These are phyloP conservation scores for Sclerotinia spermophila DNA, from an alignment of 2,329 filamentous ascomycete species.

Conservation along the genomic window DNA sequence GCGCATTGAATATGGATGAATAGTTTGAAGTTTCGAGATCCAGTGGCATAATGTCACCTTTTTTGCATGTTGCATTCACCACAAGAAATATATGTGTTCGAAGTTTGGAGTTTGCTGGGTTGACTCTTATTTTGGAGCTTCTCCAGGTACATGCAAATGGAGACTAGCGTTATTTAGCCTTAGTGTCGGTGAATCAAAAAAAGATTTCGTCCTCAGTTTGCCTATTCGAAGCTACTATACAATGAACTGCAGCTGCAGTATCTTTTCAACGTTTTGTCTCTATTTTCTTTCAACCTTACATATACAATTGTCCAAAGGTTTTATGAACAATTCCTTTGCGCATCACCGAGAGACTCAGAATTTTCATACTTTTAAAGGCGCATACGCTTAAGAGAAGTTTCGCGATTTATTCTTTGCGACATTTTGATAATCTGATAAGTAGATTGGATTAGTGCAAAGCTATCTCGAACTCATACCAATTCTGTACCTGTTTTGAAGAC, in stretches of 20 bases:
- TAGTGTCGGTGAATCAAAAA: slow-evolving; percentile 5
- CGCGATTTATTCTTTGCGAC: not conserved
- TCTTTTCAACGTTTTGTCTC: not conserved
- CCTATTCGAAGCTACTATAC: not conserved
- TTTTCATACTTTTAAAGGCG: not conserved
- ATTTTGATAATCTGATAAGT: not conserved
- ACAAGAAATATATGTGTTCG: not conserved
- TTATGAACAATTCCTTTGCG: not conserved
- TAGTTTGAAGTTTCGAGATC: not conserved
- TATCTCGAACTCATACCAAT: not conserved
- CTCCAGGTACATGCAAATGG: not conserved
- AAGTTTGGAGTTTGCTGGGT: not conserved
- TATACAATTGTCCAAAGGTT: not conserved
- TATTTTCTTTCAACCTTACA: slow-evolving; percentile 8
- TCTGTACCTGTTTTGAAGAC: not conserved
- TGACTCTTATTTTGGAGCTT: slow-evolving; percentile 5
- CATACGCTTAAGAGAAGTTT: not conserved
- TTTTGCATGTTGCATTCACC: not conserved
- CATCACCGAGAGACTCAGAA: not conserved
- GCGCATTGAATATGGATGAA: slow-evolving; percentile 2
- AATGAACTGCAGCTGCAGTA: slow-evolving; percentile 4
- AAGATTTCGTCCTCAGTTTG: slow-evolving; percentile 1
- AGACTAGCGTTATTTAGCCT: not conserved
- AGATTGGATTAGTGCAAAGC: not conserved
- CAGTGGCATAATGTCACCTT: slow-evolving; percentile 12